Conservation (phyloP, 129 eudicot species). For the Helianthus tuberosus region DNA sequence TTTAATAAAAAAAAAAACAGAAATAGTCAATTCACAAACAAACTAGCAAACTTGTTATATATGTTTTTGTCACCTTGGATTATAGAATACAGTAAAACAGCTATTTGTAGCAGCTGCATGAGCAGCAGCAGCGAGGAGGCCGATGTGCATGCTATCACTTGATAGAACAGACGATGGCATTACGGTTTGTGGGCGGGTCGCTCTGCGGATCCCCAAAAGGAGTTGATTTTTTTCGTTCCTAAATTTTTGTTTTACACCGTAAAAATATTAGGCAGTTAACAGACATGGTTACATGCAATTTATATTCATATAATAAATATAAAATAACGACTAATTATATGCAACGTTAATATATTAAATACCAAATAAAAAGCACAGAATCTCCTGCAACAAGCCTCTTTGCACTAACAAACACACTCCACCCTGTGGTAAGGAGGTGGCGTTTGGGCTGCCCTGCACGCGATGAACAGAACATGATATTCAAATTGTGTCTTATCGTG, state of each 20-base stretch:
- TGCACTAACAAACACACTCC: slow-evolving; percentile 99
- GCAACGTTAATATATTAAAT: slow-evolving; percentile 17
- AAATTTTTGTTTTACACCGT: not conserved
- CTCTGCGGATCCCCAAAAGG: slow-evolving; percentile 93
- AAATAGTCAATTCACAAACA: not conserved
- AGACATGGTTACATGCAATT: not conserved
- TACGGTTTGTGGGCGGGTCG: slow-evolving; percentile 94
- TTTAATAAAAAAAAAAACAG: slow-evolving; percentile 11
- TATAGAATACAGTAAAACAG: slow-evolving; percentile 88
- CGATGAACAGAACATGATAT: not conserved
- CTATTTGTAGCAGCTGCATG: slow-evolving; percentile 99
- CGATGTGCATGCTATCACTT: slow-evolving; percentile 99
- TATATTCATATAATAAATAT: not conserved
- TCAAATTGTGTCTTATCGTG: no score
- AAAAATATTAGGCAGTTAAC: not conserved
- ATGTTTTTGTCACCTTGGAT: slow-evolving; percentile 70
- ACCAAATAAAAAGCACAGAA: slow-evolving; percentile 98
- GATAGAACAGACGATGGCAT: slow-evolving; percentile 99
- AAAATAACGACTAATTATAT: not conserved
- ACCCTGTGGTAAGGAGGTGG: slow-evolving; percentile 95
- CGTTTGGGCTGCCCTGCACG: slow-evolving; percentile 98
- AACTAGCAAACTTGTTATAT: not conserved
- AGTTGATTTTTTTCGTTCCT: slow-evolving; percentile 99
- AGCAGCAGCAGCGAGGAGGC: slow-evolving; percentile 99
- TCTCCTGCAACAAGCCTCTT: slow-evolving; percentile 98